Evolutionary conservation across 1,284 basidiomycete genomes (phyloP), one percentile per base, ranked within the genome.

Genomic region (Marasmius tenuissimus): DNA sequence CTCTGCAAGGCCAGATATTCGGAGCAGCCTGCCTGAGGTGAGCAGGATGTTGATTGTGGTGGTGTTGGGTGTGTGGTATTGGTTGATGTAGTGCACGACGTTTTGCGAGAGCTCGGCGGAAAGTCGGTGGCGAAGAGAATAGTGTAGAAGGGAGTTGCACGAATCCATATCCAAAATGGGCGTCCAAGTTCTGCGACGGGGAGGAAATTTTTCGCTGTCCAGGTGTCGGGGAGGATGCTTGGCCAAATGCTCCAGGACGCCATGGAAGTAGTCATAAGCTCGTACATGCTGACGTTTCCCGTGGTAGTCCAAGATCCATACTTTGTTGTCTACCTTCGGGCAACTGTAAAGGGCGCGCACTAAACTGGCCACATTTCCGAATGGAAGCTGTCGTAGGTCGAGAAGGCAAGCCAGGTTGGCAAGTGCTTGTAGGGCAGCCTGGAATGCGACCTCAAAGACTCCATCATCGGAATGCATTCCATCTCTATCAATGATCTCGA

Each of bases 121-220:
- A 37, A 80, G 72, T n/a, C 82, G 81, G 64, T 89, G 79, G 1
- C 82, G 81, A 39, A 93, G 76, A 1, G 86, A 74, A 71, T 91
- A 92, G 61, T 86, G 80, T 2, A 93, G 67, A 33, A 93, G 80
- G 0, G 85, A 67, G 69, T 91, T 89, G 73, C 85, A 89, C 0
- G 83, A 74, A 16, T 75, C 71, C 3, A 77, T 62, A 60, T 80
- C 76, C 12, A 88, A 68, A 38, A n/a, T 5, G 7, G 27, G 27
- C 52, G 38, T 54, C 50, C 14, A 53, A 22, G 16, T 58, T 63
- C 5, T 53, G 20, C 16, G 22, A 27, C 9, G 59, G 39, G 16
- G 12, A 54, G 79, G 47, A 76, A 69, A 63, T 61, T 61, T 38
- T 50, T 52, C 63, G 50, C 62, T 59, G 16, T 60, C 60, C 39